Conservation (phyloP, 164 flowering plant genomes). For the Aristolochia fimbriata region DNA sequence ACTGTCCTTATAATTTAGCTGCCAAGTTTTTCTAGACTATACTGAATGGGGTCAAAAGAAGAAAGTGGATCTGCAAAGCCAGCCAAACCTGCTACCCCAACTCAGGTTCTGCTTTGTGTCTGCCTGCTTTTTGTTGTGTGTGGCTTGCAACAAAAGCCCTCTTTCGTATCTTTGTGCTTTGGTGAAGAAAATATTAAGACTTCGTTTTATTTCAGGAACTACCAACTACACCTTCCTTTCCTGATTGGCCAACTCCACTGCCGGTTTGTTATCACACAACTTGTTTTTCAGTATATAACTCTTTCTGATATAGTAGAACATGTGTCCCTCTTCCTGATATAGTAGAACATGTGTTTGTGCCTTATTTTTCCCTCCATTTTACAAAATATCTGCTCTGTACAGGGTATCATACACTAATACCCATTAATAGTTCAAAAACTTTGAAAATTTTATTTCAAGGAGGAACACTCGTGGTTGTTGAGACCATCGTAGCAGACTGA, state of each 20-base stretch:
- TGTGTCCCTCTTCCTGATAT: neutral
- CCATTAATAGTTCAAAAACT: too few species aligned
- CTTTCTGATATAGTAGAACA: neutral
- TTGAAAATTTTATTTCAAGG: too few species aligned
- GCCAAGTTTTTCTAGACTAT: neutral
- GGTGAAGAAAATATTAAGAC: neutral
- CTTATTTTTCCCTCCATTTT: too few species aligned
- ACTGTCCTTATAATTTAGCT: neutral
- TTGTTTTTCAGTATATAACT: neutral
- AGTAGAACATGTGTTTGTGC: too few species aligned
- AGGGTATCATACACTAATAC: too few species aligned
- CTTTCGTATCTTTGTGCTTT: too few species aligned
- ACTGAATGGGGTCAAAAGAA: constrained; percentile 41
- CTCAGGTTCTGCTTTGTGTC: constrained; percentile 10
- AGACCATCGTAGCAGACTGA: too few species aligned
- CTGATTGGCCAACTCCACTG: constrained; percentile 80
- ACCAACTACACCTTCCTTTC: constrained; percentile 16
- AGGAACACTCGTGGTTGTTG: too few species aligned
- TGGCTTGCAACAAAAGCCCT: too few species aligned
- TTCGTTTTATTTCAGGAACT: constrained; percentile 11
- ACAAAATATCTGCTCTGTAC: too few species aligned
- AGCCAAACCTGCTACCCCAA: constrained; percentile 9
- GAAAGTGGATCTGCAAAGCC: constrained; percentile 42
- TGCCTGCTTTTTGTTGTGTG: neutral
- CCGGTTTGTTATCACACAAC: constrained; percentile 39